Conservation (phyloP, 2,329 filamentous ascomycete genomes). For the Blumeriella jaapii region DNA sequence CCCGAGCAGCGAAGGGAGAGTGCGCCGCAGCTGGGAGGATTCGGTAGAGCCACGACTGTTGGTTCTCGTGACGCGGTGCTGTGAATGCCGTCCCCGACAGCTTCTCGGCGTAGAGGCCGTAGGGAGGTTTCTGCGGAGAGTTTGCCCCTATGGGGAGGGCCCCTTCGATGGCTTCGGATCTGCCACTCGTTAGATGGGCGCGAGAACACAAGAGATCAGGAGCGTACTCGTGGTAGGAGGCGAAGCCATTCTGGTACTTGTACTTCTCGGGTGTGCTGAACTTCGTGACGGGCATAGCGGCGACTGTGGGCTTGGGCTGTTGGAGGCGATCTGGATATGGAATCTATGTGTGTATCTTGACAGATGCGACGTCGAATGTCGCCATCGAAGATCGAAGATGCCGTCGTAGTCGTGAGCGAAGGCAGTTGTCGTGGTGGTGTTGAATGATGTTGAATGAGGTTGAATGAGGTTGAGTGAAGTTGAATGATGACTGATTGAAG, state of each 20-base stretch:
- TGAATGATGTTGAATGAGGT: no score
- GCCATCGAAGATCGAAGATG: no score
- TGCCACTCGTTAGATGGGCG: conserved; percentile 25
- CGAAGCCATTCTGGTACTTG: conserved; percentile 57
- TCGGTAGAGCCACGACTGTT: conserved; percentile 46
- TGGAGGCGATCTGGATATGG: no score
- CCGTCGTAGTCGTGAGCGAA: no score
- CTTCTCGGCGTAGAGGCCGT: conserved; percentile 59
- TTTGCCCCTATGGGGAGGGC: conserved; percentile 55
- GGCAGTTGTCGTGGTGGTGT: no score
- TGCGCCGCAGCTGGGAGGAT: conserved; percentile 44
- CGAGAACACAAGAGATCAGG: neutral
- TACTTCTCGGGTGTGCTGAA: conserved; percentile 55
- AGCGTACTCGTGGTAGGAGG: conserved; percentile 52
- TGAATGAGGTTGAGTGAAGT: no score
- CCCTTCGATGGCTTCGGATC: conserved; percentile 52
- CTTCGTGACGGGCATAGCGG: conserved; percentile 57
- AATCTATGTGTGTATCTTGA: no score
- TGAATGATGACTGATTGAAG: no score
- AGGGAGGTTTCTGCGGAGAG: conserved; percentile 56
- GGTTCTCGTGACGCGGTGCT: conserved; percentile 43
- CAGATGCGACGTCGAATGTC: no score
- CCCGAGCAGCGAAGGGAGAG: conserved; percentile 34
- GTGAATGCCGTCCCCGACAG: conserved; percentile 47
- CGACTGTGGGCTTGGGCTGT: no score